Percentiles rank a stretch among this genome's conserved stretches.
These are phyloP conservation scores for Apostasia shenzhenica DNA, from an alignment of 106 monocot genomes.

Conservation along the genomic window DNA sequence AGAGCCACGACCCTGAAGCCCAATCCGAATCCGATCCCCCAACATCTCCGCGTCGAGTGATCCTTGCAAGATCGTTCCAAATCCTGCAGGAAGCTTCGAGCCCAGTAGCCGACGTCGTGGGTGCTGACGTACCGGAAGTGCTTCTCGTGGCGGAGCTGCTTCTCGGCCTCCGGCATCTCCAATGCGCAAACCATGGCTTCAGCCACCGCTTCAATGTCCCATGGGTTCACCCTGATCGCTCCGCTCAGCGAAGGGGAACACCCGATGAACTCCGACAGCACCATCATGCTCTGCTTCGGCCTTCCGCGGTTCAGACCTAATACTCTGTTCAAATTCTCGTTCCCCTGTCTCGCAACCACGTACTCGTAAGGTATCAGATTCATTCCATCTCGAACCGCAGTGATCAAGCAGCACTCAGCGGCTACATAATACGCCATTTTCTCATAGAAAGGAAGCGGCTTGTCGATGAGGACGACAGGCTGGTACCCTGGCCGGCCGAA, in stretches of 20 bases:
- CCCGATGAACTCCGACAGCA: conserved; percentile 44
- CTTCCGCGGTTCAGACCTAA: conserved; percentile 1
- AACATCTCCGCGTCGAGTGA: conserved; percentile 25
- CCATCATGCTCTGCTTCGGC: conserved; percentile 45
- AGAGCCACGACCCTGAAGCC: conserved; percentile 41
- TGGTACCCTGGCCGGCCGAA: conserved; percentile 29
- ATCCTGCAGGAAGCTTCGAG: conserved; percentile 45
- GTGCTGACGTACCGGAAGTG: conserved; percentile 37
- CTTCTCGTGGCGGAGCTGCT: conserved; percentile 45
- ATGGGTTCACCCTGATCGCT: conserved; percentile 46
- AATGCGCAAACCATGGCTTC: conserved; percentile 39
- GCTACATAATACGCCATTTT: conserved; percentile 43
- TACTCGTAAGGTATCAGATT: conserved; percentile 57
- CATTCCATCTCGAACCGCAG: conserved; percentile 49
- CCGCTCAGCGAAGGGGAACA: conserved; percentile 48
- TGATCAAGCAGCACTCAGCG: conserved; percentile 44
- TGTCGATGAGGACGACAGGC: conserved; percentile 35
- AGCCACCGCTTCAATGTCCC: conserved; percentile 48
- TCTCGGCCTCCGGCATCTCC: conserved; percentile 33
- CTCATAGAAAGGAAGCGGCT: conserved; percentile 40
- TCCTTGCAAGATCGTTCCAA: conserved; percentile 34
- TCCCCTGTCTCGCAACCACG: conserved; percentile 43
- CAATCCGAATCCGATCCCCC: conserved; percentile 32
- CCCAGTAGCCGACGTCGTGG: conserved; percentile 55
- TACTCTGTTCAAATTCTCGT: conserved; percentile 23